Evolutionary conservation across 306 rosid genomes (phyloP).

Genomic region (Fagus crenata): DNA sequence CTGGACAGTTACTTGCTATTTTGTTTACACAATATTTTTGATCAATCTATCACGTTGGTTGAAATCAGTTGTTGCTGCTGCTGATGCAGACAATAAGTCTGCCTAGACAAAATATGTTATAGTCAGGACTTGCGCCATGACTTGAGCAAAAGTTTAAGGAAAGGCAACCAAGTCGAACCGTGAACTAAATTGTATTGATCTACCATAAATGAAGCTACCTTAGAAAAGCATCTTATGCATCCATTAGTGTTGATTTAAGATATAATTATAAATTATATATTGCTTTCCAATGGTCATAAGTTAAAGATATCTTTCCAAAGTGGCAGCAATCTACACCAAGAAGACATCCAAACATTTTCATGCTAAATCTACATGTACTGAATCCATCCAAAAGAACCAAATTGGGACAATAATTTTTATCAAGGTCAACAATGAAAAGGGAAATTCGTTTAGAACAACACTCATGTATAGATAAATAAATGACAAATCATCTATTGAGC

Average conservation of each 20-base stretch:
- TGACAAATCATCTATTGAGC: neutral
- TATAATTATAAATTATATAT: neutral
- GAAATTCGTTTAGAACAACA: neutral
- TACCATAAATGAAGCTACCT: no score
- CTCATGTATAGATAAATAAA: no score
- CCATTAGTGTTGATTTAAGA: no score
- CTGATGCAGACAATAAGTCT: slow-evolving; percentile 9
- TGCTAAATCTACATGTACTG: neutral
- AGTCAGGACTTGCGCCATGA: neutral
- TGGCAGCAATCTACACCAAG: neutral
- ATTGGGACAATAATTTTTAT: neutral
- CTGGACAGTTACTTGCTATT: slow-evolving; percentile 58
- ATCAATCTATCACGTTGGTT: slow-evolving; percentile 46
- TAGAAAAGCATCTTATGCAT: no score
- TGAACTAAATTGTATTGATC: no score
- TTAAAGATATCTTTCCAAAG: neutral
- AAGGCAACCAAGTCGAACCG: neutral
- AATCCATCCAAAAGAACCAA: neutral
- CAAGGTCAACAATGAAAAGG: neutral
- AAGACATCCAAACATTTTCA: neutral
- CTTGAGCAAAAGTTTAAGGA: neutral
- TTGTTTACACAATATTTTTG: slow-evolving; percentile 43
- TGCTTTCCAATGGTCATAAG: neutral
- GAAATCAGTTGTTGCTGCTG: slow-evolving; percentile 22
- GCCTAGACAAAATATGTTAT: neutral